These are phyloP conservation scores for Pseudozyma hubeiensis DNA, from an alignment of 1,284 basidiomycete species.

Conservation along the genomic window DNA sequence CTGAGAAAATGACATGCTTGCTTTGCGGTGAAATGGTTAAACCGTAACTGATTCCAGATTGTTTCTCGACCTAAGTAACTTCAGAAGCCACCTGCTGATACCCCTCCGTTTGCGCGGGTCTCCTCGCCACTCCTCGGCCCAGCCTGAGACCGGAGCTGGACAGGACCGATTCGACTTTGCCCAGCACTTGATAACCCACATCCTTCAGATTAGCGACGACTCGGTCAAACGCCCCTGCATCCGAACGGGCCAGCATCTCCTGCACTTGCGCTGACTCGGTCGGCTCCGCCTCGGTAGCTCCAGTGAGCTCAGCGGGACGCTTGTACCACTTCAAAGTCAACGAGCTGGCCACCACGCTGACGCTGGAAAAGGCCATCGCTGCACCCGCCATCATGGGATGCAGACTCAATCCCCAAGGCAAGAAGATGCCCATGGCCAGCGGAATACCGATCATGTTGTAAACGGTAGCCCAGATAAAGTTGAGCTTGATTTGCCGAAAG, in stretches of 20 bases:
- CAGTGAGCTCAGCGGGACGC: slow-evolving; percentile 50
- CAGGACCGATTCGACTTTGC: slow-evolving; percentile 32
- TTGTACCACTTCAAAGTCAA: slow-evolving; percentile 78
- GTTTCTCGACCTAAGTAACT: slow-evolving; percentile 5
- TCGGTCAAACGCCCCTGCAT: slow-evolving; percentile 43
- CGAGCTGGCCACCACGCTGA: slow-evolving; percentile 92
- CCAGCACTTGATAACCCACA: slow-evolving; percentile 44
- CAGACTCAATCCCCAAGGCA: slow-evolving; percentile 90
- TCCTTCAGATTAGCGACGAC: slow-evolving; percentile 47
- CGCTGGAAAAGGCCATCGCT: slow-evolving; percentile 97
- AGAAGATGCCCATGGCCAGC: slow-evolving; percentile 96
- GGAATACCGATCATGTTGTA: slow-evolving; percentile 96
- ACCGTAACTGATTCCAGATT: no score
- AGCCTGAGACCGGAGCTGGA: slow-evolving; percentile 19
- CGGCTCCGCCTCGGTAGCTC: background rate
- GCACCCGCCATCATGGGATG: slow-evolving; percentile 98
- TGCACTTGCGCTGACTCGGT: slow-evolving; percentile 31
- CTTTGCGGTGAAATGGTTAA: no score
- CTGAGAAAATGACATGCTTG: background rate
- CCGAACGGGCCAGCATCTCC: slow-evolving; percentile 29
- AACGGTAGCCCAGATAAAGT: slow-evolving; percentile 68
- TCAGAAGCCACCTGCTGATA: slow-evolving; percentile 45
- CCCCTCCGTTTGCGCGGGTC: slow-evolving; percentile 12
- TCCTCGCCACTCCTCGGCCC: slow-evolving; percentile 6
- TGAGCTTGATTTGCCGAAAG: slow-evolving; percentile 85